Percentiles rank a stretch among this genome's conserved stretches.
phyloP scores from a whole-genome alignment of 768 basidiomycete species.

The Kondoa subrosea region DNA sequence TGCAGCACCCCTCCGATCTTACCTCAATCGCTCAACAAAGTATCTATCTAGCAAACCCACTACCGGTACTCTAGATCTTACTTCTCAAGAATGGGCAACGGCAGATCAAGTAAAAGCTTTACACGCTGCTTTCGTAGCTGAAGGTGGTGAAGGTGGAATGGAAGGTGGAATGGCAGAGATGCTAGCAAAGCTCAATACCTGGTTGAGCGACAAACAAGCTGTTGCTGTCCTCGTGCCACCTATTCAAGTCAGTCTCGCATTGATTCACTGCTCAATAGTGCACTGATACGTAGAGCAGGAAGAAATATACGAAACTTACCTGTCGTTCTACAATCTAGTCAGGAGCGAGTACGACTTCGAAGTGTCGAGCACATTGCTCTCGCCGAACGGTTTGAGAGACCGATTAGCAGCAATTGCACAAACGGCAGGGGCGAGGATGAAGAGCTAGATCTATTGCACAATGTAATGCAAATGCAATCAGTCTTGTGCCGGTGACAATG shows the following conservation, averaged over 20 bases:
- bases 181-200: conserved; percentile 48
- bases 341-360: conserved; percentile 34
- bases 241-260: conserved; percentile 36
- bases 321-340: conserved; percentile 50
- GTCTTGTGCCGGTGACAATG: conserved; percentile 36
- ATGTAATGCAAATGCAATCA: conserved; percentile 1
- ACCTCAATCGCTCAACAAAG: conserved; percentile 42
- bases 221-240: conserved; percentile 62
- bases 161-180: conserved; percentile 41
- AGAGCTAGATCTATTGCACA: neutral
- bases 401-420: conserved; percentile 13
- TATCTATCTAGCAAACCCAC: conserved; percentile 31
- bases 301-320: conserved; percentile 56
- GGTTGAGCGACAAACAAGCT: conserved; percentile 64
- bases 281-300: conserved; percentile 35
- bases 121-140: conserved; percentile 40
- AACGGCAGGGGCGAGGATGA: neutral
- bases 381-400: conserved; percentile 11
- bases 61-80: conserved; percentile 27
- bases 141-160: conserved; percentile 36
- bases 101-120: conserved; percentile 39
- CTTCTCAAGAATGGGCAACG: conserved; percentile 40
- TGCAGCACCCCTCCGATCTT: conserved; percentile 46
- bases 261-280: neutral
- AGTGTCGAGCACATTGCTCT: conserved; percentile 1